Evolutionary conservation across 768 basidiomycete genomes (phyloP).

Genomic region (Tricholoma hemisulphureum): DNA sequence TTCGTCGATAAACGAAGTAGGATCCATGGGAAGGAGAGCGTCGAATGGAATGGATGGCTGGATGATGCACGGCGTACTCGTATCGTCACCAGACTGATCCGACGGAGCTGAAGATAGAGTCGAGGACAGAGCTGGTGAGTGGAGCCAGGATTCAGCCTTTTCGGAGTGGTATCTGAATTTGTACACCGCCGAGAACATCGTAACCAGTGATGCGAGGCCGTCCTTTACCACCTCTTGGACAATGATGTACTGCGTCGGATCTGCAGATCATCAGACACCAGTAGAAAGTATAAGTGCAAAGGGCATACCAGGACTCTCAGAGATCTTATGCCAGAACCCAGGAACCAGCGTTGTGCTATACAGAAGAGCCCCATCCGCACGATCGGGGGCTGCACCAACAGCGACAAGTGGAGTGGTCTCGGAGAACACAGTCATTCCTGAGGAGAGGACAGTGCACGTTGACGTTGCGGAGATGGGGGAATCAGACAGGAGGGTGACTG

Average conservation of each 20-base stretch:
- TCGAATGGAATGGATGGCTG: conserved; percentile 18
- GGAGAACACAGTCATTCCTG: conserved; percentile 48
- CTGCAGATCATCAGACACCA: conserved; percentile 32
- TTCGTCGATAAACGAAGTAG: conserved; percentile 7
- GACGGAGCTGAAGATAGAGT: conserved; percentile 8
- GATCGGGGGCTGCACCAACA: conserved; percentile 24
- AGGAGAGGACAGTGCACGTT: conserved; percentile 52
- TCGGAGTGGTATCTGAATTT: conserved; percentile 46
- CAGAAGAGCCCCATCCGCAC: conserved; percentile 36
- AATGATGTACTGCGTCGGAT: conserved; percentile 66
- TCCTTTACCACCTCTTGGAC: conserved; percentile 57
- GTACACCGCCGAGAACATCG: conserved; percentile 59
- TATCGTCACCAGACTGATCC: conserved; percentile 10
- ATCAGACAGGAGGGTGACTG: conserved; percentile 59
- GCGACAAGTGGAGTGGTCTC: conserved; percentile 44
- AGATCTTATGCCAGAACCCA: conserved; percentile 61
- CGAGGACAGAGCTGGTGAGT: conserved; percentile 12
- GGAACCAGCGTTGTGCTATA: conserved; percentile 66
- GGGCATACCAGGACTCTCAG: conserved; percentile 50
- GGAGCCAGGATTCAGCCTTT: conserved; percentile 9
- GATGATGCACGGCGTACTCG: background rate
- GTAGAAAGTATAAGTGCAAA: background rate
- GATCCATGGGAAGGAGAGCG: conserved; percentile 20
- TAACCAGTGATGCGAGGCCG: conserved; percentile 23
- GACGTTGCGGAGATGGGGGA: conserved; percentile 50